Evolutionary conservation across 805 yeast genomes (phyloP), one percentile per base, ranked within the genome.

Genomic region (Yarrowia bubula): DNA sequence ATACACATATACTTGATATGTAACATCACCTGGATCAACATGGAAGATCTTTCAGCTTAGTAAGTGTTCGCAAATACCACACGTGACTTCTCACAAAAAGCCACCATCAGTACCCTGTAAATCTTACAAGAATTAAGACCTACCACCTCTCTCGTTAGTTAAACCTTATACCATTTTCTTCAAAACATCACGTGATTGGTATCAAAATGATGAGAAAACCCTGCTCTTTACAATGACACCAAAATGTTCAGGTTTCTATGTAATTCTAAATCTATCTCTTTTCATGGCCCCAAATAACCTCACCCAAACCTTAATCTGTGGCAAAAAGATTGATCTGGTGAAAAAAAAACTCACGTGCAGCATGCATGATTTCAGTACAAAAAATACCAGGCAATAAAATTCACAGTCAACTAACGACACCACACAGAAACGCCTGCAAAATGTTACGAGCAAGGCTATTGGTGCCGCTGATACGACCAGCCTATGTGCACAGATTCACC

Each of bases 301-400:
- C 28, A 14, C 14, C 15, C 7, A 6, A 22, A 8, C 55, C 55
- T 41, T 48, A 48, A 48, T 7, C 39, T 31, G 55, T 48, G 55
- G 55, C 55, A 11, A 47, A 32, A 8, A n/a, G 18, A 31, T 13
- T 32, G 13, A 3, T 28, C 15, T 33, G 39, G 53, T 28, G 33
- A 41, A 51, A 51, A 51, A 51, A 37, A 37, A 37, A 37, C 58
- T 51, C 58, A 51, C 58, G 58, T 51, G 58, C 58, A 51, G 8
- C 43, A n/a, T 51, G 58, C 58, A 51, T 51, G 58, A 51, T 10
- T 22, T n/a, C 43, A n/a, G 55, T 48, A 51, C 43, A 37, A 51
- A 38, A 38, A 14, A 51, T 22, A 9, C 18, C 33, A 6, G 18
- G 17, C 2, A 0, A 8, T 3, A 14, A 38, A 37, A 51, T 17